Percentiles rank a stretch among this genome's conserved stretches.
Evolutionary conservation across 768 basidiomycete species (phyloP).

Genomic region (Obba rivulosa): DNA sequence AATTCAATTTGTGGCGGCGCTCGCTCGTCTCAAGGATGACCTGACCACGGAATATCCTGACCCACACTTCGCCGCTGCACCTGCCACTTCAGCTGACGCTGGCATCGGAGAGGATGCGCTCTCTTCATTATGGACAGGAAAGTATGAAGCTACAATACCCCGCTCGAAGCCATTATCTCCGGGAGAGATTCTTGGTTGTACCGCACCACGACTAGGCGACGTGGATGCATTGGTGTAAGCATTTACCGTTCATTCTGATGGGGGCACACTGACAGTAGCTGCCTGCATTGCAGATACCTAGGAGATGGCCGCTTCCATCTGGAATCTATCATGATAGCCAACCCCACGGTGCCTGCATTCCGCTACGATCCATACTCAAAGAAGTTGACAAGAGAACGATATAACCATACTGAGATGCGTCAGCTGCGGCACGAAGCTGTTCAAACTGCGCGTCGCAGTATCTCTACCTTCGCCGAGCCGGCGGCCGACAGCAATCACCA

Average conservation of each 20-base stretch:
- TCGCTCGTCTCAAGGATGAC: constrained; percentile 83
- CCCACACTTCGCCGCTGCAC: constrained; percentile 3
- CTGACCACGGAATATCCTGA: constrained; percentile 41
- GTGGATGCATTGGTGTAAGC: constrained; percentile 91
- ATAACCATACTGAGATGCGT: constrained; percentile 88
- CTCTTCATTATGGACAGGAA: constrained; percentile 44
- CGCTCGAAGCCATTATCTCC: constrained; percentile 90
- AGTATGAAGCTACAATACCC: constrained; percentile 74
- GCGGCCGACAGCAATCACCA: background rate
- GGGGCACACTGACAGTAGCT: too few species aligned
- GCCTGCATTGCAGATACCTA: constrained; percentile 62
- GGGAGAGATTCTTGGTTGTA: constrained; percentile 96
- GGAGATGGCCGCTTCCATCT: constrained; percentile 98
- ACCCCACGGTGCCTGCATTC: constrained; percentile 90
- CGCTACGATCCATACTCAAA: constrained; percentile 99
- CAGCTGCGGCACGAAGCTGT: constrained; percentile 69
- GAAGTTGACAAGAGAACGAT: constrained; percentile 89
- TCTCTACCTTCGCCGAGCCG: constrained; percentile 26
- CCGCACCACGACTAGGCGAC: constrained; percentile 73
- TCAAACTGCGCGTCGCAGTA: constrained; percentile 61
- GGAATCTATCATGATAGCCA: constrained; percentile 99
- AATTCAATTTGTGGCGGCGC: constrained; percentile 93
- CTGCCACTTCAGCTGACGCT: constrained; percentile 9
- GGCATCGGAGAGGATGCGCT: background rate
- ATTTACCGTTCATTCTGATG: background rate